Percentiles rank a stretch among this genome's conserved stretches.
These are phyloP conservation scores for Wickerhamiella domercqiae DNA, from an alignment of 805 yeast genomes.

Conservation along the genomic window DNA sequence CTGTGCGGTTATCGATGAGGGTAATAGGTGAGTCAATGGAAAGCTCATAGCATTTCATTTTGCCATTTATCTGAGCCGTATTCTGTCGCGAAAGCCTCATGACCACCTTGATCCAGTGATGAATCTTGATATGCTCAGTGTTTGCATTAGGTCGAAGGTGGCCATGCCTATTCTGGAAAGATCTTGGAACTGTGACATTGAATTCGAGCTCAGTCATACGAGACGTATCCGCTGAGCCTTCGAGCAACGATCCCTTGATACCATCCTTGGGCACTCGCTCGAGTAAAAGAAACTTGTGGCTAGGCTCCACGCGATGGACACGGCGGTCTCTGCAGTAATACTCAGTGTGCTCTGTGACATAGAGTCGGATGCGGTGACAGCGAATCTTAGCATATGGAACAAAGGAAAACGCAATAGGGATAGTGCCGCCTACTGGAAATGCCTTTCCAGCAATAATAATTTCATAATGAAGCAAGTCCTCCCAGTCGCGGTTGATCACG, in stretches of 20 bases:
- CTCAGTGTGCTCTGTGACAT: conserved; percentile 77
- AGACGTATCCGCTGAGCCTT: conserved; percentile 15
- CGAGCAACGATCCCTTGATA: conserved; percentile 18
- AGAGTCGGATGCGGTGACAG: conserved; percentile 71
- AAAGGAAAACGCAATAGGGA: conserved; percentile 73
- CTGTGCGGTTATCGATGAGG: conserved; percentile 48
- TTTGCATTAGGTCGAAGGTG: conserved; percentile 75
- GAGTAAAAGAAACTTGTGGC: conserved; percentile 58
- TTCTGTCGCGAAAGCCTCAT: conserved; percentile 60
- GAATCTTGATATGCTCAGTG: conserved; percentile 62
- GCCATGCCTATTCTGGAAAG: conserved; percentile 37
- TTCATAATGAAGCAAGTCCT: conserved; percentile 76
- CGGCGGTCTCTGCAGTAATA: conserved; percentile 74
- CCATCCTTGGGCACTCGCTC: conserved; percentile 39
- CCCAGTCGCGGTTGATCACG: conserved; percentile 84
- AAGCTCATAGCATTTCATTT: conserved; percentile 84
- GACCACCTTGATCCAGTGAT: conserved; percentile 91
- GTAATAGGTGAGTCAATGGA: conserved; percentile 91
- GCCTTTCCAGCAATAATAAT: conserved; percentile 83
- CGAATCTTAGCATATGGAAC: conserved; percentile 79
- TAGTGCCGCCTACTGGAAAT: conserved; percentile 62
- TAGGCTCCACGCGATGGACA: conserved; percentile 86
- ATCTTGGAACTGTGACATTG: conserved; percentile 69
- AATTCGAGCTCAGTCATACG: conserved; percentile 62
- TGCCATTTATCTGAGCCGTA: conserved; percentile 27